phyloP scores from a whole-genome alignment of 139 green algal species.

The Auxenochlorella pyrenoidosa region DNA sequence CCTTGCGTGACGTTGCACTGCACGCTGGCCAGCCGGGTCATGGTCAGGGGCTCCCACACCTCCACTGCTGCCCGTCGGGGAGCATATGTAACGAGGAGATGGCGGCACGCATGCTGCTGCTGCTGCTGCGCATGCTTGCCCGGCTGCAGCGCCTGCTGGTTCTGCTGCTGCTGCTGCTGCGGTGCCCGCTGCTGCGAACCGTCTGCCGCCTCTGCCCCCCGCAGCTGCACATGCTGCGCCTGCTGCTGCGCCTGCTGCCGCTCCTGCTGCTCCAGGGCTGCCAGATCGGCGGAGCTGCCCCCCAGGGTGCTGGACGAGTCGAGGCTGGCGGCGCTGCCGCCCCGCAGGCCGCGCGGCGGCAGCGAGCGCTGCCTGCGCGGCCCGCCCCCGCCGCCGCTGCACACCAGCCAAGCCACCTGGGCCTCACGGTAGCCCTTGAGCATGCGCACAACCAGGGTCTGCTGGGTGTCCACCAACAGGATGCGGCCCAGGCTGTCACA shows the following conservation, averaged over 20 bases:
- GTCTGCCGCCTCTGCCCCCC: not conserved
- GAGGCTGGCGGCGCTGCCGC: slow-evolving; percentile 18
- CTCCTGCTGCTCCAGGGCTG: not conserved
- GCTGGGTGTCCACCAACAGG: slow-evolving; percentile 61
- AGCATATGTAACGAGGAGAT: slow-evolving; percentile 63
- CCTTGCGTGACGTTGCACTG: not conserved
- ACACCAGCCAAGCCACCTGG: slow-evolving; percentile 67
- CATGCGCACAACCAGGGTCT: slow-evolving; percentile 56
- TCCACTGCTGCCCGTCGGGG: slow-evolving; percentile 56
- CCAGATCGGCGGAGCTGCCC: slow-evolving; percentile 2
- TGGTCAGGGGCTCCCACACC: slow-evolving; percentile 47
- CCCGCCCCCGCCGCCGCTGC: not conserved
- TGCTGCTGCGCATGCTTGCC: not conserved
- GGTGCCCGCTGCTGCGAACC: no score
- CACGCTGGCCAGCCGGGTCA: slow-evolving; percentile 12
- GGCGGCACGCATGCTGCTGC: not conserved
- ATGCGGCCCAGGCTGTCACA: slow-evolving; percentile 72
- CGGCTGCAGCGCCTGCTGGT: slow-evolving; percentile 5
- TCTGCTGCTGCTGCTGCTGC: not conserved
- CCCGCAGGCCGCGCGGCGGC: not conserved
- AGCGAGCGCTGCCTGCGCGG: not conserved
- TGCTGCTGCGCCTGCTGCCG: not conserved
- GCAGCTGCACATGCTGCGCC: not conserved
- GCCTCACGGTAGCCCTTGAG: slow-evolving; percentile 80
- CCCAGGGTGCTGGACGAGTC: not conserved